Base-by-base conservation (phyloP, 73 alveolate genomes). In the Symbiodinium pilosum region DNA sequence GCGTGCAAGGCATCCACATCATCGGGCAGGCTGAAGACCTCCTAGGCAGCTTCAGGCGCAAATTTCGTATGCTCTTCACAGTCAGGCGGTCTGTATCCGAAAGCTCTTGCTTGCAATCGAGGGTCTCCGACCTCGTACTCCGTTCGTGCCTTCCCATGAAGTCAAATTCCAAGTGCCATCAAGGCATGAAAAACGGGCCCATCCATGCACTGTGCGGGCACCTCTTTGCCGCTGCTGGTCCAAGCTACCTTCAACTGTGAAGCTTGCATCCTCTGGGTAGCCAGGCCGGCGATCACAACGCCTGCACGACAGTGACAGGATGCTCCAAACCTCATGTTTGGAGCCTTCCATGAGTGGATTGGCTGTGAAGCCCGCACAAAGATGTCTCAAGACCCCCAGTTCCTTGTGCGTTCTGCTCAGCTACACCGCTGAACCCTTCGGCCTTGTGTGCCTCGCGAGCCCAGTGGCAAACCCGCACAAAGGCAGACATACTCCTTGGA, bases 151-250 rank as follows among this genome's bases (percentile, higher is more conserved):
- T 81, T 36, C 43, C 42, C 9, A 14, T 32, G 84, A 24, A 21
- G 84, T n/a, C 81, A 64, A n/a, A 14, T 47, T 38, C 30, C 81
- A 64, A 64, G 81, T n/a, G n/a, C n/a, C n/a, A n/a, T n/a, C n/a
- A n/a, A n/a, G n/a, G n/a, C n/a, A n/a, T n/a, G n/a, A n/a, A n/a
- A n/a, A n/a, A n/a, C n/a, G n/a, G n/a, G n/a, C n/a, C n/a, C n/a
- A n/a, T n/a, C n/a, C n/a, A n/a, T n/a, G n/a, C n/a, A n/a, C n/a
- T n/a, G n/a, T n/a, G 8, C n/a, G 18, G 34, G 28, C 64, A 40
- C 88, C 88, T 81, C 88, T 59, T 81, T 81, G 52, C 88, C 88
- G 40, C 34, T 21, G 40, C 54, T 39, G 59, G 88, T 24, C 88
- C 88, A 81, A 38, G 24, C 38, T 8, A 39, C 56, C 56, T 39